Evolutionary conservation across 768 basidiomycete genomes (phyloP).

Genomic region (Termitomyces sp.): DNA sequence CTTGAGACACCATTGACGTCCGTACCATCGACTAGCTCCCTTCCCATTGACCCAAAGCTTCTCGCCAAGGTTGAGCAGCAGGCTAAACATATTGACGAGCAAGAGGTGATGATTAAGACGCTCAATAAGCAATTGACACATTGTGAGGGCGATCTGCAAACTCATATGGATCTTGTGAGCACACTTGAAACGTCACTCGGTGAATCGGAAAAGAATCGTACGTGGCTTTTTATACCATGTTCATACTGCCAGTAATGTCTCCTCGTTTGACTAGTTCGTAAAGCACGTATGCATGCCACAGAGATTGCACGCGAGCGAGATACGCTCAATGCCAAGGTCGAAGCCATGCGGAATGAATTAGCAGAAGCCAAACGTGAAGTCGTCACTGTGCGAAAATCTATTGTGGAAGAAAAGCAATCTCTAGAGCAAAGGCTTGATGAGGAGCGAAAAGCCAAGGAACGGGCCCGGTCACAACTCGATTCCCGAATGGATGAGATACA

Average conservation of each 20-base stretch:
- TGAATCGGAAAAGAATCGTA: slow-evolving; percentile 91
- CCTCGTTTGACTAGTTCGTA: slow-evolving; percentile 56
- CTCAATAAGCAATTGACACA: slow-evolving; percentile 92
- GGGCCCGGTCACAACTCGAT: slow-evolving; percentile 82
- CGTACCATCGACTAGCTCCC: slow-evolving; percentile 32
- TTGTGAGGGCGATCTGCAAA: slow-evolving; percentile 86
- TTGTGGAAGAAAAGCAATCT: slow-evolving; percentile 86
- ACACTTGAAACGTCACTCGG: slow-evolving; percentile 83
- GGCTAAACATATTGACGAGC: slow-evolving; percentile 72
- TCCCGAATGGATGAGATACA: slow-evolving; percentile 81
- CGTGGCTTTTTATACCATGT: slow-evolving; percentile 28
- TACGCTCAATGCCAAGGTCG: slow-evolving; percentile 58
- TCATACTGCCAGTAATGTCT: slow-evolving; percentile 3
- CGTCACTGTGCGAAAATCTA: slow-evolving; percentile 66
- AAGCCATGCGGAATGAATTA: slow-evolving; percentile 66
- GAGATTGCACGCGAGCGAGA: slow-evolving; percentile 87
- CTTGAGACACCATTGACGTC: slow-evolving; percentile 67
- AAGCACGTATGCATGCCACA: slow-evolving; percentile 90
- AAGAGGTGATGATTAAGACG: slow-evolving; percentile 88
- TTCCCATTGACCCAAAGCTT: slow-evolving; percentile 50
- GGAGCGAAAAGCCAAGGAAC: slow-evolving; percentile 85
- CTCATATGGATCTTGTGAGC: slow-evolving; percentile 85
- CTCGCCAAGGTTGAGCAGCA: slow-evolving; percentile 64
- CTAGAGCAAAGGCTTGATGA: slow-evolving; percentile 80
- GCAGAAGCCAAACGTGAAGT: slow-evolving; percentile 78